phyloP scores from a whole-genome alignment of 495 filamentous ascomycete genomes.

The Penicillium soppii region DNA sequence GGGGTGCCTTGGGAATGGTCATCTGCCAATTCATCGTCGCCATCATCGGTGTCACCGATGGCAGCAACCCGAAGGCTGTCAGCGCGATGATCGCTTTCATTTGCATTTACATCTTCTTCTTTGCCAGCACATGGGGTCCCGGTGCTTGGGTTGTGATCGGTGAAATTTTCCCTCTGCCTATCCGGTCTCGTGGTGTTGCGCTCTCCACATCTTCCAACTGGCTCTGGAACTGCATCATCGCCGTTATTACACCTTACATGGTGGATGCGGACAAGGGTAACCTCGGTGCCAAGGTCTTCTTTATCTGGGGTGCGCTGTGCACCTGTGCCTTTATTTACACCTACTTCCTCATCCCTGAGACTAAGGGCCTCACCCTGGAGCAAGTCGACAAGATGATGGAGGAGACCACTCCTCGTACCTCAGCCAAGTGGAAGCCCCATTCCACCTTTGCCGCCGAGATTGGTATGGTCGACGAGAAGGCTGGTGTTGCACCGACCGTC shows the following conservation, averaged over 20 bases:
- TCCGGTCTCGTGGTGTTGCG: constrained; percentile 76
- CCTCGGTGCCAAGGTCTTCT: constrained; percentile 78
- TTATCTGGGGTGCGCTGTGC: constrained; percentile 79
- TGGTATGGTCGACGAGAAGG: constrained; percentile 51
- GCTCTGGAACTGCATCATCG: constrained; percentile 79
- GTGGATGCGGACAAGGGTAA: constrained; percentile 63
- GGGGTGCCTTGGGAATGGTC: constrained; percentile 76
- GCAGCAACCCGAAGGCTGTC: constrained; percentile 49
- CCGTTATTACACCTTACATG: constrained; percentile 80
- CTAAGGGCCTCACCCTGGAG: constrained; percentile 84
- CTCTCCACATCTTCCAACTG: constrained; percentile 84
- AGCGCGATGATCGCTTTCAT: constrained; percentile 74
- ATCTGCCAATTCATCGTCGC: constrained; percentile 84
- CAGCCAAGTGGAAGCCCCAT: constrained; percentile 72
- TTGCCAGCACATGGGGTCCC: constrained; percentile 73
- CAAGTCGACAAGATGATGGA: constrained; percentile 91
- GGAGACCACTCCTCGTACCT: constrained; percentile 74
- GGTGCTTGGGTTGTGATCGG: constrained; percentile 81
- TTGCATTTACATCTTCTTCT: constrained; percentile 75
- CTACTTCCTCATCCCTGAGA: constrained; percentile 81
- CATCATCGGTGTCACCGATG: constrained; percentile 66
- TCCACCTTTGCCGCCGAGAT: constrained; percentile 69
- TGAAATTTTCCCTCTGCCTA: constrained; percentile 83
- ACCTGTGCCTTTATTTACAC: constrained; percentile 64
- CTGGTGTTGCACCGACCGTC: constrained; percentile 28